Evolutionary conservation across 371 early-diverging fungal genomes (phyloP).

Genomic region (Mortierella sp.): DNA sequence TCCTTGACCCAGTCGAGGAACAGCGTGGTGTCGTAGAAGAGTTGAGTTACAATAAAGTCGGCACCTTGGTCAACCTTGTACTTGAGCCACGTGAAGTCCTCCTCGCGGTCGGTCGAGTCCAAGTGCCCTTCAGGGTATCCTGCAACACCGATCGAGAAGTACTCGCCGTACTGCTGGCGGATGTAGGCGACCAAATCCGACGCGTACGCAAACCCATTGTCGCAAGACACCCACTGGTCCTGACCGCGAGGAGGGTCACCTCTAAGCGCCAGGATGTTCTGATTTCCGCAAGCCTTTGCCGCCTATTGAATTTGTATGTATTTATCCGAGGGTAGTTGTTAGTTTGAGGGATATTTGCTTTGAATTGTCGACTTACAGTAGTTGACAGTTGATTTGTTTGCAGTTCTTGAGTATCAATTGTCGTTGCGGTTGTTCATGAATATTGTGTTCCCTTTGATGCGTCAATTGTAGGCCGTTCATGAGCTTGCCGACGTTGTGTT

Average conservation of each 20-base stretch:
- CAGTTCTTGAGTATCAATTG: too few relatives aligned
- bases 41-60: constrained; percentile 90
- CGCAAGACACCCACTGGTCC: constrained; percentile 76
- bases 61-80: constrained; percentile 90
- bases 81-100: constrained; percentile 82
- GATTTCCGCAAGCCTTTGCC: constrained; percentile 89
- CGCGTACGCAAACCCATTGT: constrained; percentile 87
- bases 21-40: constrained; percentile 89
- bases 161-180: constrained; percentile 86
- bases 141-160: constrained; percentile 93
- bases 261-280: constrained; percentile 92
- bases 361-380: too few relatives aligned
- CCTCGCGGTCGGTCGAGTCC: constrained; percentile 73
- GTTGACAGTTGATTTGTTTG: too few relatives aligned
- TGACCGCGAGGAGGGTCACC: constrained; percentile 92
- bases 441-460: too few relatives aligned
- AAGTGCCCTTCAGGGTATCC: constrained; percentile 89
- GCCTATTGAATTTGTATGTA: constrained; percentile 55
- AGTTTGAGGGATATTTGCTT: too few relatives aligned
- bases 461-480: too few relatives aligned
- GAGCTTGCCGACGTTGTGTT: too few relatives aligned
- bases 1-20: constrained; percentile 82
- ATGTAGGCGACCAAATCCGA: constrained; percentile 89
- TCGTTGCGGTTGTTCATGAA: too few relatives aligned
- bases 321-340: too few relatives aligned